Base-by-base conservation (phyloP, 2,329 filamentous ascomycete species). In the Zymoseptoria tritici region DNA sequence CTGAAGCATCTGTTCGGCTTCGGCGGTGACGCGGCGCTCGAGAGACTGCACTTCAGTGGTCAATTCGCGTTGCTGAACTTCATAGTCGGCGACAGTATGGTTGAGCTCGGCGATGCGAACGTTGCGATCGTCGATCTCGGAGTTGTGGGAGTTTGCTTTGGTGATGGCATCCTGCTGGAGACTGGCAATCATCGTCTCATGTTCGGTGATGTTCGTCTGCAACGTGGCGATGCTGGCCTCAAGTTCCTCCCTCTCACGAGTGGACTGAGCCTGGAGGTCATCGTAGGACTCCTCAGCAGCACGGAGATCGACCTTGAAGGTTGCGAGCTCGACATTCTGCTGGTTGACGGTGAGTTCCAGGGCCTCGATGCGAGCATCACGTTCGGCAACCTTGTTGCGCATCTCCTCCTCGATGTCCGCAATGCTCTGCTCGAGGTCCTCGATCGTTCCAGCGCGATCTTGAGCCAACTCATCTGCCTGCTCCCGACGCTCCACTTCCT, bases 401-500 rank as follows among this genome's bases (percentile, higher is more conserved):
- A 72, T 72, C 36, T 65, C 55, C 31, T 62, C 21, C 49, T 74
- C 70, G 16, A 71, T 46, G 9, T 74, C 69, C 1, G 66, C 64
- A 4, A 79, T 70, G 52, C 75, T 69, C 2, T 65, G 57, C 57
- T 77, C 66, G 2, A 79, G 65, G 16, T 74, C 65, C 8, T 67
- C 60, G 51, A 78, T 73, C 4, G 71, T 69, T 46, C 65, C 66
- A 26, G 73, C 70, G 52, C 74, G 68, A 26, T 72, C 64, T n/a
- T 68, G 66, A 22, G 73, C 67, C 6, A 73, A 64, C 4, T 71
- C 67, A 59, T 79, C 75, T 1, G 73, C 74, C 11, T 60, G 62
- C 56, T 75, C 70, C n/a, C 76, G 74, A 20, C 71, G 70, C 19
- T 70, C 66, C 13, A 72, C 69, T 64, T 80, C 78, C 1, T 64